These are phyloP conservation scores for Candida mesenterica DNA, from an alignment of 1,139 yeast species.

Conservation along the genomic window DNA sequence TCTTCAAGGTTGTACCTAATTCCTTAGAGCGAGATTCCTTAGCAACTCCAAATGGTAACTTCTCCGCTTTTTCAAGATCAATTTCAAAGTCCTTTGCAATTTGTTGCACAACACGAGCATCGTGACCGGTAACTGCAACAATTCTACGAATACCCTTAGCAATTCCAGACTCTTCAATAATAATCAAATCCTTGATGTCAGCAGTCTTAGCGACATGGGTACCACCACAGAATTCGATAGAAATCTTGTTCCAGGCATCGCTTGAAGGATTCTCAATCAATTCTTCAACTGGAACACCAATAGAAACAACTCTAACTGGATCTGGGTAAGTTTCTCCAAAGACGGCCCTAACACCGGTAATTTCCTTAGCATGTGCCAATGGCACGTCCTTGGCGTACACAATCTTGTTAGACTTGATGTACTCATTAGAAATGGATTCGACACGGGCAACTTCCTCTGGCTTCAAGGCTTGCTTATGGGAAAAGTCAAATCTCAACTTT, in stretches of 20 bases:
- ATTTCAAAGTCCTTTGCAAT: conserved; percentile 69
- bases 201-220: conserved; percentile 92
- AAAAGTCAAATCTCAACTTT: conserved; percentile 92
- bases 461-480: conserved; percentile 80
- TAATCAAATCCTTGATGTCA: conserved; percentile 86
- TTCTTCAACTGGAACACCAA: conserved; percentile 87
- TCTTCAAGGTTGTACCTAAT: conserved; percentile 79
- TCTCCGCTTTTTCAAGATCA: conserved; percentile 56
- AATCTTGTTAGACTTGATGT: conserved; percentile 64
- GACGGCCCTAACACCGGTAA: conserved; percentile 90
- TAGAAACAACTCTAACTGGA: conserved; percentile 96
- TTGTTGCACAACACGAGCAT: conserved; percentile 87
- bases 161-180: conserved; percentile 93
- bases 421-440: conserved; percentile 70
- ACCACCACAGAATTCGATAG: conserved; percentile 98
- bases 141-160: conserved; percentile 98
- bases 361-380: conserved; percentile 66
- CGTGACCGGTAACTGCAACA: conserved; percentile 92
- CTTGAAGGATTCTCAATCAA: conserved; percentile 68
- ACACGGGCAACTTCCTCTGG: conserved; percentile 69
- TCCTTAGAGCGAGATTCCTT: conserved; percentile 83
- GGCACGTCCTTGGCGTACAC: conserved; percentile 86
- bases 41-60: conserved; percentile 59
- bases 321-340: conserved; percentile 99
- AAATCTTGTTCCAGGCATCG: conserved; percentile 69